Evolutionary conservation across 164 flowering plant genomes (phyloP).

Genomic region (Chimonanthus praecox): DNA sequence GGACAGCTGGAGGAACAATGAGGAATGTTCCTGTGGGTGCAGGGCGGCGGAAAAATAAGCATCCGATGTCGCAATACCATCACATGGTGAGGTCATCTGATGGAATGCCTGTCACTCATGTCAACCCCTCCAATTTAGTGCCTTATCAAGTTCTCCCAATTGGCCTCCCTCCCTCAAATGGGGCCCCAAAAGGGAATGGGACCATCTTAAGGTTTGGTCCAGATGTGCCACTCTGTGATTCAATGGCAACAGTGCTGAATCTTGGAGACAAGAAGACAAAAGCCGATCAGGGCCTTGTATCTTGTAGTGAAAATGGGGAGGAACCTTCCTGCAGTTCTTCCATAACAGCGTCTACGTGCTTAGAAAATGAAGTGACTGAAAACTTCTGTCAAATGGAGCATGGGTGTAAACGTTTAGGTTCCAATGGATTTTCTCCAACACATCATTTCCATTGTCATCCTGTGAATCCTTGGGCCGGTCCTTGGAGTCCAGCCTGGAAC

Average conservation of each 20-base stretch:
- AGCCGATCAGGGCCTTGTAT: slow-evolving; percentile 12
- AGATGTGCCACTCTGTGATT: slow-evolving; percentile 37
- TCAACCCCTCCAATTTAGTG: slow-evolving; percentile 18
- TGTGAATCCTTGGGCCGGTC: slow-evolving; percentile 28
- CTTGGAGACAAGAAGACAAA: slow-evolving; percentile 28
- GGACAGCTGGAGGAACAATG: slow-evolving; percentile 24
- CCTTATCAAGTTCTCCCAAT: slow-evolving; percentile 22
- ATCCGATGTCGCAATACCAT: slow-evolving; percentile 11
- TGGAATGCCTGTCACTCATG: slow-evolving; percentile 18
- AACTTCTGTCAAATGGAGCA: slow-evolving; percentile 15
- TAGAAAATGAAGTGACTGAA: slow-evolving; percentile 19
- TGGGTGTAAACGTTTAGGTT: slow-evolving; percentile 8
- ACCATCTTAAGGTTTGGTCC: slow-evolving; percentile 37
- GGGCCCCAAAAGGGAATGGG: slow-evolving; percentile 23
- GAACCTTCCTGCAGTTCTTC: slow-evolving; percentile 28
- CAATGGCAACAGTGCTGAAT: slow-evolving; percentile 35
- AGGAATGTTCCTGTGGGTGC: slow-evolving; percentile 23
- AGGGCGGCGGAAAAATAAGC: slow-evolving; percentile 20
- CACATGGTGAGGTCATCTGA: slow-evolving; percentile 26
- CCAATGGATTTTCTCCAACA: slow-evolving; percentile 1
- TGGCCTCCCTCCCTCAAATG: slow-evolving; percentile 15
- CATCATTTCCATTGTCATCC: slow-evolving; percentile 26
- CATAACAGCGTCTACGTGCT: slow-evolving; percentile 15
- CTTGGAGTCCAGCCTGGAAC: slow-evolving; percentile 27
- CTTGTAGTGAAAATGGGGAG: slow-evolving; percentile 21